A percentile compares a stretch with the other conserved stretches of the same genome.
Evolutionary conservation across 345 rosid species (phyloP).

Genomic region (Eutrema yunnanense): DNA sequence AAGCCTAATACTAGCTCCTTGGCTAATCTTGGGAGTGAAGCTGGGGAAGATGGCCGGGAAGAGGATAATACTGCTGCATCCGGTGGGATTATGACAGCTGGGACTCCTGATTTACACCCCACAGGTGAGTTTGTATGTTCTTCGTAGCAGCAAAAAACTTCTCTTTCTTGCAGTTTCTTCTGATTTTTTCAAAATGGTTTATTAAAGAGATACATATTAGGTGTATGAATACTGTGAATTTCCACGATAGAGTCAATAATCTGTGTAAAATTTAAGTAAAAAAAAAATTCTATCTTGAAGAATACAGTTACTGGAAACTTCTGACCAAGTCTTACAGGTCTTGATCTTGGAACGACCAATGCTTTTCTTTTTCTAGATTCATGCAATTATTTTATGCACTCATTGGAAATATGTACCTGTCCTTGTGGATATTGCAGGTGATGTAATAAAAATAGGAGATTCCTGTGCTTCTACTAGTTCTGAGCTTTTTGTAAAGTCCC

Average conservation of each 20-base stretch:
- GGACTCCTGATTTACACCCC: slow-evolving; percentile 5
- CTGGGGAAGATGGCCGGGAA: slow-evolving; percentile 10
- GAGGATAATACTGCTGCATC: slow-evolving; percentile 11
- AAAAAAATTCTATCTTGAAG: not conserved
- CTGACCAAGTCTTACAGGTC: not conserved
- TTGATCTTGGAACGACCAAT: not conserved
- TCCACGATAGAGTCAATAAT: not conserved
- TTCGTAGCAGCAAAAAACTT: not conserved
- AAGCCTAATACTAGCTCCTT: slow-evolving; percentile 7
- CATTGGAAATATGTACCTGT: not conserved
- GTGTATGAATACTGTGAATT: not conserved
- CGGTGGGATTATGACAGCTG: slow-evolving; percentile 11
- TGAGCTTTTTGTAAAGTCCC: slow-evolving; percentile 33
- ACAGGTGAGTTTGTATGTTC: slow-evolving; percentile 21
- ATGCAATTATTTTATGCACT: not conserved
- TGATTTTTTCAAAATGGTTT: not conserved
- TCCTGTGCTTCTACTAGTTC: slow-evolving; percentile 22
- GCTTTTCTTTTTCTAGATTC: not conserved
- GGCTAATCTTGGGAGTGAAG: slow-evolving; percentile 20
- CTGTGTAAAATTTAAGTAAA: not conserved
- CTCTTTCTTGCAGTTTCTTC: not conserved
- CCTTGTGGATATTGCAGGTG: slow-evolving; percentile 25
- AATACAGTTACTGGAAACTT: not conserved
- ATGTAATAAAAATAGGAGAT: slow-evolving; percentile 14
- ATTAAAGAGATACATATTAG: not conserved